Evolutionary conservation across 2,329 filamentous ascomycete genomes (phyloP), one percentile per base, ranked within the genome.

Genomic region (Trichophyton equinum): DNA sequence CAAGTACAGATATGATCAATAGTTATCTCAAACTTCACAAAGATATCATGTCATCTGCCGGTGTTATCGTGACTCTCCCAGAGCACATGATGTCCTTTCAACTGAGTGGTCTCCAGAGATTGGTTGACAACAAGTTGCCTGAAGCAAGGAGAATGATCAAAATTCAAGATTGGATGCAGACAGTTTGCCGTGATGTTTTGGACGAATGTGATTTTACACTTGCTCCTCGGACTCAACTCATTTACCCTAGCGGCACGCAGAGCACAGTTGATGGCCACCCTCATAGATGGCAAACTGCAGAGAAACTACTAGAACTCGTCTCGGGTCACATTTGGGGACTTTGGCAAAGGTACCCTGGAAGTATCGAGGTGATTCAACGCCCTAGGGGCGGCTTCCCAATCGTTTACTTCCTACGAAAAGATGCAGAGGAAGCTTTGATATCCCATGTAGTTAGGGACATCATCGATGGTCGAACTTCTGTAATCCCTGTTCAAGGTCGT

Each of bases 151-250:
- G 65, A 0, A 82, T 87, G 77, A 72, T 85, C 1, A 68, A 70
- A 0, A 75, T 77, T 0, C 81, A 86, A 30, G 62, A 68, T 0
- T 82, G 79, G 74, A 67, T 87, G 4, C 72, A 79, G 1, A 62
- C 62, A 0, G 66, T 73, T 1, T 80, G 77, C 2, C 77, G 85
- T 0, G 85, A 89, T 66, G 75, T 76, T 1, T 73, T 87, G 0
- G 83, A 87, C 59, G 83, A 87, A 69, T 83, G 80, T 44, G 85
- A 87, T 51, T 82, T 86, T 61, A 83, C 82, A 58, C 79, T 86
- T 33, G 82, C 77, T 46, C 75, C 79, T 1, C 81, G 79, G 51
- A 85, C 84, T 40, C 82, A 87, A 65, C 69, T 87, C 0, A 74
- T 86, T 0, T 86, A 87, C 62, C 85, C 84, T 0, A 79, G 85